Base-by-base conservation (phyloP, 495 filamentous ascomycete genomes). In the Penicillium longicatenatum region DNA sequence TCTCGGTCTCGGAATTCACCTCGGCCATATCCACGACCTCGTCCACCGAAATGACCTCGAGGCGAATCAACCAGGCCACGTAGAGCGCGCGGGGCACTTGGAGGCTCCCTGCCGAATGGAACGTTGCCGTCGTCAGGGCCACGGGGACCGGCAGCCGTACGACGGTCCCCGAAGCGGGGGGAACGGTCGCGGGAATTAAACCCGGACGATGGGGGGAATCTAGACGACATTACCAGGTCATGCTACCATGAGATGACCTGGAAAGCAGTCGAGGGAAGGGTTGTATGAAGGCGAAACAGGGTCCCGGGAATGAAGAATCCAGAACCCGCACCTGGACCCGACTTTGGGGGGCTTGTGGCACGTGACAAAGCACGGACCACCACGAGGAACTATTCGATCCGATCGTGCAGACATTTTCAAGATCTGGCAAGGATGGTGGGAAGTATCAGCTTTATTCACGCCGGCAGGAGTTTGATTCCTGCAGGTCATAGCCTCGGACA, bases 51-150 rank as follows among this genome's bases (percentile, higher is more conserved):
- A 6, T 64, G 65, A 14, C 86, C 86, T 62, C 84, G 81, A 30
- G 86, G 82, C 4, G 84, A 71, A 61, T 90, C 87, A 20, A 88
- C 75, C 54, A 88, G 63, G 10, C 85, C 89, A 65, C 88, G 89
- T 53, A 88, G 65, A 8, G 85, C 89, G 66, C 88, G 89, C 0
- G 89, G 89, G 4, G 85, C 89, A 35, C 87, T 78, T 2, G 89
- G 89, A 0, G 89, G 86, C 49, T 85, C 82, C 50, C 83, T 65
- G 22, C 73, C 74, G 20, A 79, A 65, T 11, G 75, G 67, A 33
- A 67, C 54, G 57, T 62, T 72, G 12, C 61, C 68, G 61, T 78
- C 76, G 57, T 78, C 75, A 16, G 71, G 65, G 47, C 71, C 71
- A 50, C 76, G 75, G 50, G 75, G 70, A 42, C 70, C 70, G 19